phyloP scores from a whole-genome alignment of 495 filamentous ascomycete species.

The Aspergillus baeticus region DNA sequence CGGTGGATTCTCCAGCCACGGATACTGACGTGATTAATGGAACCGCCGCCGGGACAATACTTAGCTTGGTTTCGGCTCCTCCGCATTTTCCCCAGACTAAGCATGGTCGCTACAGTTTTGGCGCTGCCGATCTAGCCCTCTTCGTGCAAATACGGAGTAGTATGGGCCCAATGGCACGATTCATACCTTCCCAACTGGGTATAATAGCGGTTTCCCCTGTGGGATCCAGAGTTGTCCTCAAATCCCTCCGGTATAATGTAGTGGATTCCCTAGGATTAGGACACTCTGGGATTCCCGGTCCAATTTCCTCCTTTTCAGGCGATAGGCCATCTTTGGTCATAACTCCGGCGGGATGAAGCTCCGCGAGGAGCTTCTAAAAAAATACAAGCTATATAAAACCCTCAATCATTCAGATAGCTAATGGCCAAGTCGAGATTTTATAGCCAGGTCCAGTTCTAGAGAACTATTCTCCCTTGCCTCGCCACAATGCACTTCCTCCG shows the following conservation, averaged over 20 bases:
- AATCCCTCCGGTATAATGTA: not conserved
- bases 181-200: not conserved
- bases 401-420: not conserved
- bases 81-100: slow-evolving; percentile 10
- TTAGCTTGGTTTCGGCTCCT: not conserved
- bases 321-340: not conserved
- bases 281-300: not conserved
- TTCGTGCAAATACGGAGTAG: not conserved
- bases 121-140: not conserved
- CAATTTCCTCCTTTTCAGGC: not conserved
- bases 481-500: slow-evolving; percentile 15
- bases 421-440: not conserved
- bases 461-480: not conserved
- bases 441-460: not conserved
- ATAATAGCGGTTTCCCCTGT: slow-evolving; percentile 1
- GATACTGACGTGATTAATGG: slow-evolving; percentile 16
- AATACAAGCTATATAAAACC: slow-evolving; percentile 1
- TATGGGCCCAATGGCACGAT: not conserved
- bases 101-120: not conserved
- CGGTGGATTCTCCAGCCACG: not conserved
- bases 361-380: not conserved
- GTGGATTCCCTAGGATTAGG: not conserved
- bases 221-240: not conserved
- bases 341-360: slow-evolving; percentile 33
- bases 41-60: slow-evolving; percentile 9